These are phyloP conservation scores for Sphaerulina vaccinii DNA, from an alignment of 2,329 filamentous ascomycete species.

Conservation along the genomic window DNA sequence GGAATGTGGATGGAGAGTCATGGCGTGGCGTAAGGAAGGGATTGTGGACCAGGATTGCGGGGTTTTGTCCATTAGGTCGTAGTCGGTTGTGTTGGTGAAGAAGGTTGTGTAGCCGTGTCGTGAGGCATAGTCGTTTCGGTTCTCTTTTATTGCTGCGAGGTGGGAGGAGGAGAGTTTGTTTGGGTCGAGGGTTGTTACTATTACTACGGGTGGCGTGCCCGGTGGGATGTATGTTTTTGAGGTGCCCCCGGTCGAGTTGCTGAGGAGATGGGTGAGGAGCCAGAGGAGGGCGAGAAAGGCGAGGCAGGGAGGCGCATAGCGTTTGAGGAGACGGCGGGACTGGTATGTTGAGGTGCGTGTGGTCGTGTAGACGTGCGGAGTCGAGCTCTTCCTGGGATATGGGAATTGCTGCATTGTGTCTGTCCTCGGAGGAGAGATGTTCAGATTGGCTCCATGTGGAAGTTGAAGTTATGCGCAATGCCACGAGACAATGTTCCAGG, in stretches of 20 bases:
- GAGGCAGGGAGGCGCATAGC: constrained; percentile 49
- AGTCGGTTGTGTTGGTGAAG: constrained; percentile 74
- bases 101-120: constrained; percentile 87
- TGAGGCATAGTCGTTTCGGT: constrained; percentile 79
- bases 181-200: constrained; percentile 84
- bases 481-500: too few species aligned
- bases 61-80: constrained; percentile 62
- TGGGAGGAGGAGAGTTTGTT: constrained; percentile 64
- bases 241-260: constrained; percentile 27
- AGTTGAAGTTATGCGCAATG: not conserved
- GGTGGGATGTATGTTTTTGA: constrained; percentile 32
- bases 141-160: constrained; percentile 71
- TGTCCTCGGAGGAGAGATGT: not conserved
- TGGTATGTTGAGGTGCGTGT: constrained; percentile 53
- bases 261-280: constrained; percentile 37
- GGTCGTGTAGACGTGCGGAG: constrained; percentile 67
- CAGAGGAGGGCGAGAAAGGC: constrained; percentile 27
- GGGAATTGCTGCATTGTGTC: constrained; percentile 66
- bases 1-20: constrained; percentile 73
- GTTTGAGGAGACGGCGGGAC: constrained; percentile 28
- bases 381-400: constrained; percentile 75
- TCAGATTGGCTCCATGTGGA: too few species aligned
- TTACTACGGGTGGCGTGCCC: constrained; percentile 60
- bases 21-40: constrained; percentile 83
- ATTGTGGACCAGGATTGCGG: constrained; percentile 73